Evolutionary conservation across 768 basidiomycete species (phyloP), one percentile per base, ranked within the genome.

Genomic region (Boletus vinaceobasis): DNA sequence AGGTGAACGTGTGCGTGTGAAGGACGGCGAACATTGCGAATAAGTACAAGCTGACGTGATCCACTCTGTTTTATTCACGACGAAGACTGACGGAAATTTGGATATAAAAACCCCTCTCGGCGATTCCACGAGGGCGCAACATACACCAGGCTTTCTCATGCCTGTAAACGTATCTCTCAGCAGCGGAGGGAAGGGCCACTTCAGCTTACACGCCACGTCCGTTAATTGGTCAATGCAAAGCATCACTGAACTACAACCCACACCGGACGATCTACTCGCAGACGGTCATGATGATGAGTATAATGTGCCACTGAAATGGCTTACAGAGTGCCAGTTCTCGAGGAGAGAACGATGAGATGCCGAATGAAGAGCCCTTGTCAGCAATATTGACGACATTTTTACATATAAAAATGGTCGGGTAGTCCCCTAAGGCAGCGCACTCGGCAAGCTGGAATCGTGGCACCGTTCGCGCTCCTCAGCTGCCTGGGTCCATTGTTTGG

Each of bases 61-160:
- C 86, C 87, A 88, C 39, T 83, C 77, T 1, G 85, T 84, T 51
- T 87, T 72, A 19, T 79, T 68, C 36, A 88, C 77, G 37, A 88
- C 77, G 4, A 88, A 86, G 79, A 0, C 80, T 11, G 14, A 5
- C 23, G 4, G 23, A 23, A 23, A 23, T 23, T 33, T 19, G 38
- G n/a, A 79, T n/a, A 83, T 79, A 55, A 85, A 55, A 85, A 90
- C 48, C 80, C 62, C 0, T 55, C 17, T 0, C 84, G 83, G 9
- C 78, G 70, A 60, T 88, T 90, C 86, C 0, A 82, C 79, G 9
- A 90, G 65, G 3, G 85, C 83, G 17, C 80, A 76, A 43, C 85
- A 84, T 84, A 60, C 82, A 6, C 5, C 5, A 15, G 15, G 35
- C 23, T 23, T 23, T 23, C 23, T 23, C 23, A 23, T 23, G 5